Conservation (phyloP, 306 rosid species). For the Malus sieversii region DNA sequence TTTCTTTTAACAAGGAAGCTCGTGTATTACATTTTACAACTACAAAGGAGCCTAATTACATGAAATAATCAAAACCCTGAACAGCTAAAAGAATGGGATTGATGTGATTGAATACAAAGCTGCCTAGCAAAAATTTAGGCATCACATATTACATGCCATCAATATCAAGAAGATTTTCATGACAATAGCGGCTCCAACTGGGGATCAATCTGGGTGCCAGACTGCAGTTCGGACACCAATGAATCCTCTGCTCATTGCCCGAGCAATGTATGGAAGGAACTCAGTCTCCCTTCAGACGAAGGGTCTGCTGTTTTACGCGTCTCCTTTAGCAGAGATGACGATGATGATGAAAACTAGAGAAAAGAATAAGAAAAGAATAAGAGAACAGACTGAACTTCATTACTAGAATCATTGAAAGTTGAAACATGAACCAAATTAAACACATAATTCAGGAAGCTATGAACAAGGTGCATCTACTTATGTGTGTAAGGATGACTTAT, state of each 20-base stretch:
- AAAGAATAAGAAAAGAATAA: neutral
- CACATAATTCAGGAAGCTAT: neutral
- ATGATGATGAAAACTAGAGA: neutral
- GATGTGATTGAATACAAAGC: conserved; percentile 6
- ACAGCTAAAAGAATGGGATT: neutral
- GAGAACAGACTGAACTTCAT: neutral
- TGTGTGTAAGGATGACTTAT: neutral
- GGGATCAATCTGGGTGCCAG: conserved; percentile 49
- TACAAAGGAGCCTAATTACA: conserved; percentile 4
- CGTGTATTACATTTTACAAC: conserved; percentile 1
- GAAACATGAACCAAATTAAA: neutral
- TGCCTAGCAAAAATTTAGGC: conserved; percentile 8
- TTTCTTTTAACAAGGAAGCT: neutral
- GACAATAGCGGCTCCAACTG: conserved; percentile 67
- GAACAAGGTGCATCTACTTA: neutral
- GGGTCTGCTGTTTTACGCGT: conserved; percentile 23
- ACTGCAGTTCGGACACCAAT: conserved; percentile 42
- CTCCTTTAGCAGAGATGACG: conserved; percentile 10
- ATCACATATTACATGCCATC: neutral
- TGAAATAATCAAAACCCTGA: neutral
- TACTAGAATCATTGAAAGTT: neutral
- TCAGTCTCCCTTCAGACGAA: neutral
- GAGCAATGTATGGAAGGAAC: neutral
- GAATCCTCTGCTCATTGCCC: conserved; percentile 45
- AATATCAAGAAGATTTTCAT: conserved; percentile 29